A percentile compares a stretch with the other conserved stretches of the same genome.
Evolutionary conservation across 2,329 filamentous ascomycete species (phyloP).

Genomic region (Aureobasidium musti): DNA sequence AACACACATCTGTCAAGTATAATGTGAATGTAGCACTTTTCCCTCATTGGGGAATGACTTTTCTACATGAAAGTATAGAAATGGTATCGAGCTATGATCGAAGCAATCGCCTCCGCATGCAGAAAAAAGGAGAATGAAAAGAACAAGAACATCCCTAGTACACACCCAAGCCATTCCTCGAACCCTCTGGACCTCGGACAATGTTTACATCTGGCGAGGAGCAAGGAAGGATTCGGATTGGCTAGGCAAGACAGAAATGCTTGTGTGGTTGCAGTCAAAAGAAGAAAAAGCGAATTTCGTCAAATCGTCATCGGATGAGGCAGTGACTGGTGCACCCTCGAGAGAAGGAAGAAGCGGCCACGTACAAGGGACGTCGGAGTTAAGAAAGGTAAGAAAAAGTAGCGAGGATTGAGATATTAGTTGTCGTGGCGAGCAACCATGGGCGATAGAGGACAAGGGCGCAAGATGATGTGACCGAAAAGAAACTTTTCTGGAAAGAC

Average conservation of each 20-base stretch:
- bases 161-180: background rate
- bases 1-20: background rate
- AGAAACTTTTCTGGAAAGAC: slow-evolving; percentile 15
- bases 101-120: slow-evolving; percentile 30
- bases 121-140: slow-evolving; percentile 2
- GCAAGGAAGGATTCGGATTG: background rate
- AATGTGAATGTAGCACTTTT: slow-evolving; percentile 10
- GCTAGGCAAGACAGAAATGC: background rate
- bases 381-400: slow-evolving; percentile 18
- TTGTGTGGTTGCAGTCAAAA: slow-evolving; percentile 5
- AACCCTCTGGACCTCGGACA: background rate
- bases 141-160: background rate
- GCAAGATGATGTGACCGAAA: background rate
- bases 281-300: slow-evolving; percentile 26
- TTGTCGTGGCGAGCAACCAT: slow-evolving; percentile 21
- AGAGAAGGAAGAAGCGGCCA: slow-evolving; percentile 22
- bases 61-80: slow-evolving; percentile 29
- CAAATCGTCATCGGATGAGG: slow-evolving; percentile 29
- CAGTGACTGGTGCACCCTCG: slow-evolving; percentile 28
- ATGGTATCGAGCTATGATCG: slow-evolving; percentile 31
- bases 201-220: background rate
- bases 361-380: slow-evolving; percentile 25
- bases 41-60: slow-evolving; percentile 17
- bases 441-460: slow-evolving; percentile 4
- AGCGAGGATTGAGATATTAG: slow-evolving; percentile 15